Evolutionary conservation across 2,329 filamentous ascomycete genomes (phyloP).

Genomic region (Penicillium sp.): DNA sequence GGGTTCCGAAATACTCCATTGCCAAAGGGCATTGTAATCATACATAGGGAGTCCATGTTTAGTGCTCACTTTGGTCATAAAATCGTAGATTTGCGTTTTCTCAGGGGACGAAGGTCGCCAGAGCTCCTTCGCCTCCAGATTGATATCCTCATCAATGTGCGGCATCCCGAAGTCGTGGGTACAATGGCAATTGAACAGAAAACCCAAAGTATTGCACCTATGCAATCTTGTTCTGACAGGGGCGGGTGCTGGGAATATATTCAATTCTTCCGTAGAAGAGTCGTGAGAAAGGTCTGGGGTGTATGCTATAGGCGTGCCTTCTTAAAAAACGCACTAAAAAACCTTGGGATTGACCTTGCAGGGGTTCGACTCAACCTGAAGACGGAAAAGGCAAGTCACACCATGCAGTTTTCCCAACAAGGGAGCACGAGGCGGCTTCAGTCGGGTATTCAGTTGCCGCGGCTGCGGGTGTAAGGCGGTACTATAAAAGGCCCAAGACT

Average conservation of each 20-base stretch:
- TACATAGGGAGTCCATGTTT: conserved; percentile 64
- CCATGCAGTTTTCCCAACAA: conserved; percentile 10
- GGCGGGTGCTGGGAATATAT: neutral
- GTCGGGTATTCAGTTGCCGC: conserved; percentile 20
- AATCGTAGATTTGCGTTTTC: conserved; percentile 70
- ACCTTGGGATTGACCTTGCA: conserved; percentile 1
- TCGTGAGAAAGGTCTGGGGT: neutral
- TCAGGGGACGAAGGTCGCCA: conserved; percentile 71
- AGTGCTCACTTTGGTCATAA: conserved; percentile 67
- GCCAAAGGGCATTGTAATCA: conserved; percentile 73
- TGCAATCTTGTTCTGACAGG: neutral
- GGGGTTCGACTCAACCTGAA: conserved; percentile 7
- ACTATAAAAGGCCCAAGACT: neutral
- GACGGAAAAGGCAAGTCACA: conserved; percentile 4
- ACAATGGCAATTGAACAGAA: neutral
- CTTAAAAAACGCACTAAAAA: neutral
- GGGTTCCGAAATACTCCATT: conserved; percentile 79
- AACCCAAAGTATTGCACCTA: neutral
- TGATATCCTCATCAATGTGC: conserved; percentile 17
- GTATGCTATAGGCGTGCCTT: neutral
- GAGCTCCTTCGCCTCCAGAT: conserved; percentile 49
- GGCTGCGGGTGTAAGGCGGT: conserved; percentile 13
- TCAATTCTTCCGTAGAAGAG: neutral
- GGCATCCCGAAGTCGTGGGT: conserved; percentile 20
- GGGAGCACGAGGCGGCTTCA: conserved; percentile 14